Conservation (phyloP, 768 basidiomycete species). For the Favolaschia claudopus region DNA sequence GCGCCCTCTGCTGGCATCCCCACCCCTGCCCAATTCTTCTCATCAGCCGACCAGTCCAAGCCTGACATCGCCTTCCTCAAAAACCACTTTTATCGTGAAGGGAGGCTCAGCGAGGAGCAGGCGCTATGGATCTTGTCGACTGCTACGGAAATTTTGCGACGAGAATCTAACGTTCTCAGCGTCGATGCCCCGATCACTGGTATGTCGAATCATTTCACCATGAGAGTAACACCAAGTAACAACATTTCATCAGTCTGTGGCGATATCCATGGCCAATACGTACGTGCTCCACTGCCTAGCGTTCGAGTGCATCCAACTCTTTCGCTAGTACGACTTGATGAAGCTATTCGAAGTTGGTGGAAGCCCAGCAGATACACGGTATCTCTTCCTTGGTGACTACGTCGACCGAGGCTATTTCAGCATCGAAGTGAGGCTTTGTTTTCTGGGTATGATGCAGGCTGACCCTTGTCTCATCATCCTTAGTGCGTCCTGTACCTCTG, state of each 20-base stretch:
- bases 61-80: conserved; percentile 97
- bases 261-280: conserved; percentile 99
- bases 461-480: conserved; percentile 13
- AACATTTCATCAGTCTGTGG: conserved; percentile 98
- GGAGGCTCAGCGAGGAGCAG: conserved; percentile 91
- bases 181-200: conserved; percentile 99
- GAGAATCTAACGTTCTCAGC: conserved; percentile 89
- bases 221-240: too few relatives aligned
- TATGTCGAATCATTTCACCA: too few relatives aligned
- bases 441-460: not conserved
- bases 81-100: conserved; percentile 99
- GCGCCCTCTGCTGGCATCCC: conserved; percentile 95
- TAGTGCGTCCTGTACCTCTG: conserved; percentile 98
- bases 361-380: conserved; percentile 92
- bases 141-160: conserved; percentile 81
- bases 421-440: conserved; percentile 69
- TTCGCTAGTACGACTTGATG: conserved; percentile 86
- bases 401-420: conserved; percentile 95
- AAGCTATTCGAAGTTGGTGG: conserved; percentile 95
- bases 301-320: conserved; percentile 12
- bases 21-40: conserved; percentile 94
- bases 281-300: conserved; percentile 48
- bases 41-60: conserved; percentile 80
- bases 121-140: conserved; percentile 92
- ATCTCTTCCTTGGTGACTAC: conserved; percentile 93